These are phyloP conservation scores for Silene conica DNA, from an alignment of 148 eudicot species.

Conservation along the genomic window DNA sequence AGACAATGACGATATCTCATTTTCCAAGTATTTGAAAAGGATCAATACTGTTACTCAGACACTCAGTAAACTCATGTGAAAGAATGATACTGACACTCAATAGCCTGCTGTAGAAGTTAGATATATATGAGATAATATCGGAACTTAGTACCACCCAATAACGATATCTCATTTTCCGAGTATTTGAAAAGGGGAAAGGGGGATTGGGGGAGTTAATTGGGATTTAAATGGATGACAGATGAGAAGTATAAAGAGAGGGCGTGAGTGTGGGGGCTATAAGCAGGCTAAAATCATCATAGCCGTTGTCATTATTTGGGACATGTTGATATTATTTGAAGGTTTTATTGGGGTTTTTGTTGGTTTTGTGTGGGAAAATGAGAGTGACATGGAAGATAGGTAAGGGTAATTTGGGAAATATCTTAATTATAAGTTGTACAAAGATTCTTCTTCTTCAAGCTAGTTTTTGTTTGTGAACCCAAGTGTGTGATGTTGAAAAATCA, in stretches of 20 bases:
- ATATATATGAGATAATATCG: background rate
- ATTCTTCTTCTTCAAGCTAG: background rate
- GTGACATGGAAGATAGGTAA: background rate
- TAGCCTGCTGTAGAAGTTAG: too few species aligned
- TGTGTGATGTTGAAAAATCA: background rate
- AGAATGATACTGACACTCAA: background rate
- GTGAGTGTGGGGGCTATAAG: background rate
- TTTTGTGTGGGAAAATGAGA: background rate
- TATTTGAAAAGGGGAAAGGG: background rate
- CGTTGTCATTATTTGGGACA: background rate
- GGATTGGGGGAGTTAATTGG: background rate
- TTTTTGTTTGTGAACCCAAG: background rate
- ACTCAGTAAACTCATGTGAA: too few species aligned
- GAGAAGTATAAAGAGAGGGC: background rate
- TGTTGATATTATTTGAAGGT: background rate
- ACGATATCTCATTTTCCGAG: too few species aligned
- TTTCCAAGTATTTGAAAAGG: too few species aligned
- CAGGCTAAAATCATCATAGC: conserved; percentile 8
- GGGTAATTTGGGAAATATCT: background rate
- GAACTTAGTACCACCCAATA: background rate
- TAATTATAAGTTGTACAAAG: background rate
- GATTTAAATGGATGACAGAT: conserved; percentile 13
- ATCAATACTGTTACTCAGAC: too few species aligned
- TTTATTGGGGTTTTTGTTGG: too few species aligned
- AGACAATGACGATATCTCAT: too few species aligned